These are phyloP conservation scores for Penicillium daleae DNA, from an alignment of 495 filamentous ascomycete genomes.

Conservation along the genomic window DNA sequence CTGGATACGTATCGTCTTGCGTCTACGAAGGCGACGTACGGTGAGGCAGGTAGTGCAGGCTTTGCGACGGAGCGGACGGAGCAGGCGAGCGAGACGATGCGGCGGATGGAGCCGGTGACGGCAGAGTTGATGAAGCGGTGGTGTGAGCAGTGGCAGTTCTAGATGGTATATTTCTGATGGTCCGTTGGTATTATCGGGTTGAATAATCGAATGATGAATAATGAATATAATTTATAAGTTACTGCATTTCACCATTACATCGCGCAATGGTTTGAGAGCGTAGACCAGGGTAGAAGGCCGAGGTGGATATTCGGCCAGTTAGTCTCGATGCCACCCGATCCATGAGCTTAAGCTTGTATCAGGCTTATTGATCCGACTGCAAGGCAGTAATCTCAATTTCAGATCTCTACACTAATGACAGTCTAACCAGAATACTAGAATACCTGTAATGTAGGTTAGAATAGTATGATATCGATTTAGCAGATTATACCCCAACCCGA, in stretches of 20 bases:
- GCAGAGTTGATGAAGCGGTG: slow-evolving; percentile 30
- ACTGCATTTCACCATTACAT: not conserved
- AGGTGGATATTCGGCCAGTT: not conserved
- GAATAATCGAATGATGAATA: not conserved
- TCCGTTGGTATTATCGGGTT: not conserved
- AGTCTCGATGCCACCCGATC: not conserved
- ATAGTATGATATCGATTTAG: no score
- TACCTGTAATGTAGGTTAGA: no score
- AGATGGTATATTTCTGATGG: slow-evolving; percentile 4
- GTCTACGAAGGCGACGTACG: not conserved
- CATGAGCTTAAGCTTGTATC: no score
- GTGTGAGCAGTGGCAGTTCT: slow-evolving; percentile 30
- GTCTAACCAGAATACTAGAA: no score
- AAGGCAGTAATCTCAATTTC: no score
- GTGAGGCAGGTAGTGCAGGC: not conserved
- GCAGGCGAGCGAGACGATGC: slow-evolving; percentile 23
- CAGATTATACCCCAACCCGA: not conserved
- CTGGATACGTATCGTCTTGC: slow-evolving; percentile 21
- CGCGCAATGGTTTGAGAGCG: not conserved
- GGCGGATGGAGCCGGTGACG: slow-evolving; percentile 20
- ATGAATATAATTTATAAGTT: not conserved
- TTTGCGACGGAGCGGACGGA: slow-evolving; percentile 23
- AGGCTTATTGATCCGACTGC: no score
- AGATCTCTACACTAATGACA: no score
- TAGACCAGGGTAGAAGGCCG: not conserved